Evolutionary conservation across 305 asterid species (phyloP).

Genomic region (Solanum hybrid): DNA sequence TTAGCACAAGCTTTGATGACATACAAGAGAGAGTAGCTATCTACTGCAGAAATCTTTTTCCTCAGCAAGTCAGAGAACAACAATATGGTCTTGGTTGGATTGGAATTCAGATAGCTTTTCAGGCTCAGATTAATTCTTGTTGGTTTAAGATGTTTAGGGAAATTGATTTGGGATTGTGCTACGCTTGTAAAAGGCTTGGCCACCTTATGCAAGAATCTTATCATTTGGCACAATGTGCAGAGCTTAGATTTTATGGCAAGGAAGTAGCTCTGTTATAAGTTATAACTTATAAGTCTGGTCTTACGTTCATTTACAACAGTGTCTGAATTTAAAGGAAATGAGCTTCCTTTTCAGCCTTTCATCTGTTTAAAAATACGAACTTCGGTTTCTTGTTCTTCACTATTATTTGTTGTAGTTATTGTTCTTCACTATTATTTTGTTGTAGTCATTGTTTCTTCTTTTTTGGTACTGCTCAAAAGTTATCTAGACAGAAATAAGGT

Average conservation of each 20-base stretch:
- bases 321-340: background rate
- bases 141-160: constrained; percentile 11
- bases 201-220: constrained; percentile 12
- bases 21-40: constrained; percentile 26
- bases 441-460: too few species aligned
- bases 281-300: background rate
- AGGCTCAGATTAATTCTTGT: constrained; percentile 16
- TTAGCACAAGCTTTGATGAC: constrained; percentile 21
- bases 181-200: background rate
- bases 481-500: too few species aligned
- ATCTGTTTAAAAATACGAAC: background rate
- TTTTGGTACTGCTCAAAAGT: too few species aligned
- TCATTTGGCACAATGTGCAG: constrained; percentile 10
- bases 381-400: background rate
- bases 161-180: constrained; percentile 1
- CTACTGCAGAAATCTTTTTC: constrained; percentile 15
- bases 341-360: background rate
- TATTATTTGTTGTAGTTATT: too few species aligned
- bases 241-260: background rate
- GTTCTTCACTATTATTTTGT: too few species aligned
- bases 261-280: background rate
- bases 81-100: constrained; percentile 19
- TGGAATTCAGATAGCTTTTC: constrained; percentile 13
- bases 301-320: background rate
- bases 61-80: constrained; percentile 15